A percentile compares a stretch with the other conserved stretches of the same genome.
These are phyloP conservation scores for Silene coronaria DNA, from an alignment of 179 eudicot species.

Conservation along the genomic window DNA sequence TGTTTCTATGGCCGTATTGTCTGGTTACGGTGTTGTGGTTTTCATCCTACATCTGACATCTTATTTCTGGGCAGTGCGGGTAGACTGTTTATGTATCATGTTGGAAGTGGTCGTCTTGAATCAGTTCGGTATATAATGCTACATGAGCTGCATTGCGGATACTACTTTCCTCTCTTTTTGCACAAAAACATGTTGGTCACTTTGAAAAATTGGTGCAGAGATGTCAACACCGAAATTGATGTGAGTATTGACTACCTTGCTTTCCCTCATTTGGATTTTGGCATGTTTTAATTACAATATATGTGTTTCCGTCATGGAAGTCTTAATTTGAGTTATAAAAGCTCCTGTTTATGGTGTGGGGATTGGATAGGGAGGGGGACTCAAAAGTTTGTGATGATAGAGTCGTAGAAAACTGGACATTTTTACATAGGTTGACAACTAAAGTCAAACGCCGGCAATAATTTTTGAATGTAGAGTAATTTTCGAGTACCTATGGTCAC, in stretches of 20 bases:
- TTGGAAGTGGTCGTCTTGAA: neutral
- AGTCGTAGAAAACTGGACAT: too few species aligned
- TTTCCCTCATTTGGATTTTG: too few species aligned
- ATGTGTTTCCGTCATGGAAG: too few species aligned
- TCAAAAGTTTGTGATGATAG: too few species aligned
- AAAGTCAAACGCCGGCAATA: too few species aligned
- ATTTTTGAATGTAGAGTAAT: too few species aligned
- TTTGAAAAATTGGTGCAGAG: constrained; percentile 14
- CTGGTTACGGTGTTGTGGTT: constrained; percentile 5
- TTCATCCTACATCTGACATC: constrained; percentile 17
- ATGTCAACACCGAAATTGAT: neutral
- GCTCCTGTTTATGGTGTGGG: too few species aligned
- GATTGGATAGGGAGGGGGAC: too few species aligned
- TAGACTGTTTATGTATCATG: neutral
- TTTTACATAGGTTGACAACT: too few species aligned
- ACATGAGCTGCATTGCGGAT: neutral
- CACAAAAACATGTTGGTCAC: constrained; percentile 13
- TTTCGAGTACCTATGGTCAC: too few species aligned
- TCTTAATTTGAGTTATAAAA: too few species aligned
- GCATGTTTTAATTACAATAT: too few species aligned
- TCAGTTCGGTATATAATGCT: neutral
- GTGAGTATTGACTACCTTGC: neutral
- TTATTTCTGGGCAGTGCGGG: neutral
- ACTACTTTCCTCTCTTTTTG: constrained; percentile 5
- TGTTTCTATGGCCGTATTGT: neutral